These are phyloP conservation scores for Kwoniella newhampshirensis DNA, from an alignment of 768 basidiomycete species.

Conservation along the genomic window DNA sequence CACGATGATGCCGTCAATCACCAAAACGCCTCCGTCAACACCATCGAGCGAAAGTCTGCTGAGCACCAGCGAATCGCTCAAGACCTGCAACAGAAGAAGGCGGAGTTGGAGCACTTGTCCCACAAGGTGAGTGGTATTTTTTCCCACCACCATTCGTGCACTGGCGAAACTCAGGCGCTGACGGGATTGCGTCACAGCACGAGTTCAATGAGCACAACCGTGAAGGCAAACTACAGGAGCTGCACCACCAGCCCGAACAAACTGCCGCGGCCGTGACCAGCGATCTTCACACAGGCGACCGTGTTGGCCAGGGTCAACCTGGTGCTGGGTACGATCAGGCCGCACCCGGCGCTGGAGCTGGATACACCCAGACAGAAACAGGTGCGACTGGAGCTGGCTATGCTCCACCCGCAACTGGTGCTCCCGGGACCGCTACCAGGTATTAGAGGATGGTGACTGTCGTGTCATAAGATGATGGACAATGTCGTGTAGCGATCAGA, in stretches of 20 bases:
- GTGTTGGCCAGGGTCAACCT: slow-evolving; percentile 8
- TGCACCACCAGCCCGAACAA: slow-evolving; percentile 9
- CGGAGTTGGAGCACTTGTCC: slow-evolving; percentile 24
- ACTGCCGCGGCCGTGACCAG: slow-evolving; percentile 16
- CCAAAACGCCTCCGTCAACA: slow-evolving; percentile 19
- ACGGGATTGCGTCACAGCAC: no score
- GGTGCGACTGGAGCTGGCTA: background rate
- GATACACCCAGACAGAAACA: slow-evolving; percentile 11
- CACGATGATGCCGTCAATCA: slow-evolving; percentile 18
- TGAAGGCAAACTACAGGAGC: slow-evolving; percentile 15
- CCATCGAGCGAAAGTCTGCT: slow-evolving; percentile 10
- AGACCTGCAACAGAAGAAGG: slow-evolving; percentile 37
- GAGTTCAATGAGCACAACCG: slow-evolving; percentile 11
- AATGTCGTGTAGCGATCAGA: no score
- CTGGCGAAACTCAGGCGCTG: no score
- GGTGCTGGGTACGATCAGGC: slow-evolving; percentile 3
- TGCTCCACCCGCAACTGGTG: no score
- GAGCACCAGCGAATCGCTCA: slow-evolving; percentile 35
- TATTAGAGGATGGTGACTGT: no score
- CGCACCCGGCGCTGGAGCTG: slow-evolving; percentile 1
- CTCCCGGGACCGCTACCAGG: no score
- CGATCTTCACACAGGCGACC: slow-evolving; percentile 14
- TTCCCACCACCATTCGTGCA: no score
- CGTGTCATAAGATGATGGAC: no score
- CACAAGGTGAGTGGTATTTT: slow-evolving; percentile 11